phyloP scores from a whole-genome alignment of 805 yeast genomes.

The Schwanniomyces occidentalis region DNA sequence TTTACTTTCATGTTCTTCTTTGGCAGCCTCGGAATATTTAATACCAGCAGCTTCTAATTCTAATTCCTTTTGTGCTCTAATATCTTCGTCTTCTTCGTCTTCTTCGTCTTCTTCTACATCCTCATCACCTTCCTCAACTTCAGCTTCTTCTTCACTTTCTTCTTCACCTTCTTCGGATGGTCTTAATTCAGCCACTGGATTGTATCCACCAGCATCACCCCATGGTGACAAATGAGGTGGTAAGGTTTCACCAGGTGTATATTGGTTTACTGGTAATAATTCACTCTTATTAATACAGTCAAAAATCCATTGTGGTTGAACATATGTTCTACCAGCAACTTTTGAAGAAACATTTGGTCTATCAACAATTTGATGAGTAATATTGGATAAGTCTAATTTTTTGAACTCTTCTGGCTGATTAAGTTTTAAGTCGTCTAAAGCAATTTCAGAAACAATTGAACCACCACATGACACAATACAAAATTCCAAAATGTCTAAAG shows the following conservation, averaged over 20 bases:
- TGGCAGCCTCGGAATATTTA: slow-evolving; percentile 59
- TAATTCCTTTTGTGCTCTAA: slow-evolving; percentile 82
- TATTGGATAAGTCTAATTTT: slow-evolving; percentile 58
- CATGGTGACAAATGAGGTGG: slow-evolving; percentile 99
- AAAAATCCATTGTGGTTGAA: slow-evolving; percentile 98
- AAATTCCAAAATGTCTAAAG: slow-evolving; percentile 87
- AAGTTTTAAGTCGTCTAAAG: slow-evolving; percentile 70
- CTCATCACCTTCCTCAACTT: slow-evolving; percentile 53
- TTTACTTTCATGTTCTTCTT: slow-evolving; percentile 23
- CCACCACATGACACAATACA: slow-evolving; percentile 87
- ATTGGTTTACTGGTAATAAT: slow-evolving; percentile 73
- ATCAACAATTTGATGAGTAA: slow-evolving; percentile 94
- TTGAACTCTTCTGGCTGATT: slow-evolving; percentile 45
- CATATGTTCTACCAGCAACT: slow-evolving; percentile 87
- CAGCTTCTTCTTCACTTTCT: slow-evolving; percentile 39
- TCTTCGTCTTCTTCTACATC: slow-evolving; percentile 48
- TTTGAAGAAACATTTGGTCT: slow-evolving; percentile 78
- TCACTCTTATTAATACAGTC: slow-evolving; percentile 81
- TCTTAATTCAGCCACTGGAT: slow-evolving; percentile 64
- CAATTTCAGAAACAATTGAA: slow-evolving; percentile 77
- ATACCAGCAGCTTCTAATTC: slow-evolving; percentile 82
- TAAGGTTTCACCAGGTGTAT: slow-evolving; percentile 91
- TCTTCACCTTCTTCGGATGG: slow-evolving; percentile 47
- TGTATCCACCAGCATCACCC: slow-evolving; percentile 93
- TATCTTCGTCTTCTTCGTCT: slow-evolving; percentile 55